Percentiles rank a stretch among this genome's conserved stretches.
Conservation (phyloP, 495 filamentous ascomycete genomes). For the Xylaria telfairii region DNA sequence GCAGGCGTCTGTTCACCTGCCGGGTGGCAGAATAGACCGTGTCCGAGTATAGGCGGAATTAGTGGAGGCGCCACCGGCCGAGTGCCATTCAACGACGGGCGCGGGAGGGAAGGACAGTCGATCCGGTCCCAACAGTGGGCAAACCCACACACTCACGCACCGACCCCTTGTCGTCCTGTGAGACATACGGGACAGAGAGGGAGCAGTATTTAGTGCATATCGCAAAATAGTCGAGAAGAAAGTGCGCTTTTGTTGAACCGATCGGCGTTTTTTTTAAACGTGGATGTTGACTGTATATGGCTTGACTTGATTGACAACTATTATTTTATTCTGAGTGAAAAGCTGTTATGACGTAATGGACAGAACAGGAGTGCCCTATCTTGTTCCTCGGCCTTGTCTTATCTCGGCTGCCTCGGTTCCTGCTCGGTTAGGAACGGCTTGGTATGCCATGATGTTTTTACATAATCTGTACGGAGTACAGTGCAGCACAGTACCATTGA, state of each 20-base stretch:
- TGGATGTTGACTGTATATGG: background rate
- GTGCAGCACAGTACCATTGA: too few species aligned
- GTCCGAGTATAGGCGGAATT: conserved; percentile 12
- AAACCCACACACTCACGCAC: background rate
- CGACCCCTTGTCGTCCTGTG: background rate
- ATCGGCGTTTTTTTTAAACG: background rate
- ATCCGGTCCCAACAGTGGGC: background rate
- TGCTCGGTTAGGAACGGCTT: background rate
- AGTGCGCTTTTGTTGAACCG: background rate
- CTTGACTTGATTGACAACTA: background rate
- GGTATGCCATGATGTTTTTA: too few species aligned
- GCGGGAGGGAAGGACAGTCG: background rate
- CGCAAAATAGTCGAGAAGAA: background rate
- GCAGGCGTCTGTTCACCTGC: background rate
- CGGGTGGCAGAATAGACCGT: conserved; percentile 4
- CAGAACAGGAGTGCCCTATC: too few species aligned
- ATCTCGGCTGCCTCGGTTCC: background rate
- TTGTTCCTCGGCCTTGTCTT: background rate
- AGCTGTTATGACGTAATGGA: too few species aligned
- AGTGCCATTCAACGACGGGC: background rate
- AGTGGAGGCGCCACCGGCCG: background rate
- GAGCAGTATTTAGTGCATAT: background rate
- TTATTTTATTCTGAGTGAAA: too few species aligned
- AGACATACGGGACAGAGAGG: background rate
- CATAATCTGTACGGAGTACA: too few species aligned